A percentile compares a stretch with the other conserved stretches of the same genome.
phyloP scores from a whole-genome alignment of 768 basidiomycete species.

The Termitomyces heimii region DNA sequence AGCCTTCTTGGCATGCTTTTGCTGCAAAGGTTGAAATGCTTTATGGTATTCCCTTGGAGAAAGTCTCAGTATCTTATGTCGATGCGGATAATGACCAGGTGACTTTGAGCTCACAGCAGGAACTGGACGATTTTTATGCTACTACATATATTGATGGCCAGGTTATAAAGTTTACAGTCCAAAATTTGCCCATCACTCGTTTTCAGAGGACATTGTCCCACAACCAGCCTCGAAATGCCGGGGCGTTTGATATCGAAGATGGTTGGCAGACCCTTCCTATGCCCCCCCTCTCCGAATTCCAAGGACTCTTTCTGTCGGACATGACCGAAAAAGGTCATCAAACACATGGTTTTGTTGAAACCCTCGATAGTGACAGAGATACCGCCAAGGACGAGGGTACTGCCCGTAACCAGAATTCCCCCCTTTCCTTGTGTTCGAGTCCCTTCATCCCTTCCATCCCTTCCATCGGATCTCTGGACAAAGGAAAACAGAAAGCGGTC shows the following conservation, averaged over 20 bases:
- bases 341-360: slow-evolving; percentile 64
- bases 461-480: slow-evolving; percentile 24
- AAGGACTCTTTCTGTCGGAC: slow-evolving; percentile 31
- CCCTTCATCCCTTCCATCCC: slow-evolving; percentile 3
- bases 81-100: slow-evolving; percentile 73
- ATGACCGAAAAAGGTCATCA: slow-evolving; percentile 27
- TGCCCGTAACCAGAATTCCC: slow-evolving; percentile 23
- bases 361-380: slow-evolving; percentile 33
- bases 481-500: slow-evolving; percentile 46
- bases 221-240: slow-evolving; percentile 45
- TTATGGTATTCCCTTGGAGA: slow-evolving; percentile 49
- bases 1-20: slow-evolving; percentile 6
- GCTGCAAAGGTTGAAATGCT: slow-evolving; percentile 40
- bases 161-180: slow-evolving; percentile 54
- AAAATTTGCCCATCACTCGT: slow-evolving; percentile 45
- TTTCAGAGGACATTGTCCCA: slow-evolving; percentile 22
- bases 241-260: slow-evolving; percentile 44
- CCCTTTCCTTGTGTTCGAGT: slow-evolving; percentile 24
- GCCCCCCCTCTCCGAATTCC: slow-evolving; percentile 23
- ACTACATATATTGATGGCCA: slow-evolving; percentile 24
- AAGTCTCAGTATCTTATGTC: slow-evolving; percentile 64
- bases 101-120: slow-evolving; percentile 70
- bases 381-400: slow-evolving; percentile 21
- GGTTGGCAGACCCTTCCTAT: slow-evolving; percentile 63
- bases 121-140: slow-evolving; percentile 68